These are phyloP conservation scores for Colletotrichum aenigma DNA, from an alignment of 2,329 filamentous ascomycete genomes.

Conservation along the genomic window DNA sequence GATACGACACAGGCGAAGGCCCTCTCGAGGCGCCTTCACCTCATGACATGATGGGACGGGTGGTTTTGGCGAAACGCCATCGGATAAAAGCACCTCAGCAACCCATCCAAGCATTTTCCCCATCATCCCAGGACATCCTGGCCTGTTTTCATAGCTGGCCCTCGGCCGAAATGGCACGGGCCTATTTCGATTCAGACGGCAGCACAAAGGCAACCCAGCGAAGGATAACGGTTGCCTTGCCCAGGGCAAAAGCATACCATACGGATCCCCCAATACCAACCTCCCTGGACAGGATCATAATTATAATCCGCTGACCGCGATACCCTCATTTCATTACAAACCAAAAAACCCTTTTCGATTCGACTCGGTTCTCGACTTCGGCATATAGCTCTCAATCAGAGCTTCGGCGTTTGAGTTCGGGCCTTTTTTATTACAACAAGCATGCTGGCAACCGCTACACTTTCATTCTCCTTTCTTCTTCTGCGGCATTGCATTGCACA, in stretches of 20 bases:
- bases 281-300: slow-evolving; percentile 16
- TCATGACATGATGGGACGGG: slow-evolving; percentile 2
- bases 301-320: slow-evolving; percentile 17
- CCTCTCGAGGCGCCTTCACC: background rate
- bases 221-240: background rate
- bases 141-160: background rate
- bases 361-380: background rate
- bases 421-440: background rate
- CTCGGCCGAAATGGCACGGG: background rate
- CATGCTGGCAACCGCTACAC: slow-evolving; percentile 13
- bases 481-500: slow-evolving; percentile 17
- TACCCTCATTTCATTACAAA: background rate
- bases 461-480: background rate
- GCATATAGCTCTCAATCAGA: slow-evolving; percentile 1
- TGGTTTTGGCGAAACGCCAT: background rate
- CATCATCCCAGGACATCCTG: background rate
- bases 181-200: background rate
- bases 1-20: slow-evolving; percentile 4
- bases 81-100: background rate
- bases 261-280: background rate
- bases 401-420: slow-evolving; percentile 12
- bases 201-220: background rate
- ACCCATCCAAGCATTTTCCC: background rate
- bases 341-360: background rate
- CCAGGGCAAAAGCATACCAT: background rate